Evolutionary conservation across 2,329 filamentous ascomycete genomes (phyloP), one percentile per base, ranked within the genome.

Genomic region (Parastagonospora nodorum): DNA sequence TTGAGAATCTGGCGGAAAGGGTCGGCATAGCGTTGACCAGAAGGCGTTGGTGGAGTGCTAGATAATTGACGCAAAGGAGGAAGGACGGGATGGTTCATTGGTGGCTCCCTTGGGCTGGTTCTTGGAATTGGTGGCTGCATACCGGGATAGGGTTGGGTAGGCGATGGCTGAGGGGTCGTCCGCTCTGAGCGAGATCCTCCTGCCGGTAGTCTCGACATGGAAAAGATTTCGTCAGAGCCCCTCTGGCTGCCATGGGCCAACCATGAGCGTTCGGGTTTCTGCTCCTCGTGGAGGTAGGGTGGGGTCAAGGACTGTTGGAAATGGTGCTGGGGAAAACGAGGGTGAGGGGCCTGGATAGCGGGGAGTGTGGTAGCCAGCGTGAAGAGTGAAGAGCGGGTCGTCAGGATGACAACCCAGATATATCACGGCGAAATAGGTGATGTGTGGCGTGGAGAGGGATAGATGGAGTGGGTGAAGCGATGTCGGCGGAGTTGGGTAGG

Each of bases 1-100:
- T 80, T 80, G 38, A 80, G 62, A 14, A 80, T 78, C 1, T 76
- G 77, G 15, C 76, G 74, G 19, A 75, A 63, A 2, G 74, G 67
- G 45, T 75, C 68, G 30, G 63, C 68, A 36, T 61, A 46, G 51
- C 70, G 61, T 38, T 61, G 60, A 27, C 67, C 63, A 1, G 63
- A 64, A 4, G 69, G 68, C 14, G 68, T 70, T 31, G 69, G 68
- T 27, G 71, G 69, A n/a, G 68, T 72, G 33, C 49, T 66, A 27
- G 71, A 71, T 11, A 71, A 48, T 11, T 72, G 65, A n/a, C 68
- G 65, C 16, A 74, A 52, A 15, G 71, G 66, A 12, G 71, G 71
- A 11, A 74, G 63, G 15, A 72, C 44, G 4, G 61, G 53, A 24
- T 55, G 45, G 15, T 50, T 55, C n/a, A 39, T 30, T 12, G 57